Evolutionary conservation across 2,329 filamentous ascomycete species (phyloP).

Genomic region (Paraconiothyrium brasiliense): DNA sequence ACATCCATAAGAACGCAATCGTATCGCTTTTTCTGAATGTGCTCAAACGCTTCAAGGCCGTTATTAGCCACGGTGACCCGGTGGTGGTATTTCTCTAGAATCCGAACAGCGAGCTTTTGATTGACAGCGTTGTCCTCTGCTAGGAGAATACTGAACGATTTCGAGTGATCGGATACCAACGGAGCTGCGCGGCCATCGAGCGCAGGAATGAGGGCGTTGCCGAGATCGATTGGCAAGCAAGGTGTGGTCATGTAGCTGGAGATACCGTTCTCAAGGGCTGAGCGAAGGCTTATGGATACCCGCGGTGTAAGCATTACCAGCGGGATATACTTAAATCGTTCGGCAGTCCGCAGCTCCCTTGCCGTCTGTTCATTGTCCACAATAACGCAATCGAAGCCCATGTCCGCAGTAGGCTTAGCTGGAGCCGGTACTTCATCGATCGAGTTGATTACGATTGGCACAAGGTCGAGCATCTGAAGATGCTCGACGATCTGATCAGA

Average conservation of each 20-base stretch:
- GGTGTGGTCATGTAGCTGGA: constrained; percentile 99
- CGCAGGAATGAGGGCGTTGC: constrained; percentile 95
- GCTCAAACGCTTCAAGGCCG: constrained; percentile 89
- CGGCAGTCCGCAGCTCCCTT: constrained; percentile 82
- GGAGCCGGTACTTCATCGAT: constrained; percentile 71
- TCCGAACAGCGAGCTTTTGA: constrained; percentile 94
- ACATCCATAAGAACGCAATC: constrained; percentile 99
- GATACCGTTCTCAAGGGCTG: constrained; percentile 91
- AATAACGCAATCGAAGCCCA: constrained; percentile 92
- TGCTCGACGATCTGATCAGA: constrained; percentile 80
- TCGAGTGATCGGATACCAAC: constrained; percentile 89
- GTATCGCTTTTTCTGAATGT: constrained; percentile 90
- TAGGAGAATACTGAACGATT: constrained; percentile 92
- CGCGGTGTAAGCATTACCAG: constrained; percentile 90
- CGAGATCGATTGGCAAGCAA: constrained; percentile 90
- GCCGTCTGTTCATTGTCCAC: constrained; percentile 94
- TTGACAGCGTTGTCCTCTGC: constrained; percentile 99
- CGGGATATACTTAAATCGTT: constrained; percentile 97
- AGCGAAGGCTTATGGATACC: constrained; percentile 91
- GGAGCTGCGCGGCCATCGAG: constrained; percentile 93
- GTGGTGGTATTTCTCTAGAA: constrained; percentile 95
- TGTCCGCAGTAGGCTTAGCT: constrained; percentile 51
- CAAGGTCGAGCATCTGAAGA: constrained; percentile 79
- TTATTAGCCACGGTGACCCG: constrained; percentile 94
- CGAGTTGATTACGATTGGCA: constrained; percentile 85